Conservation (phyloP, 2,329 filamentous ascomycete genomes). For the Anthostomella pinea region DNA sequence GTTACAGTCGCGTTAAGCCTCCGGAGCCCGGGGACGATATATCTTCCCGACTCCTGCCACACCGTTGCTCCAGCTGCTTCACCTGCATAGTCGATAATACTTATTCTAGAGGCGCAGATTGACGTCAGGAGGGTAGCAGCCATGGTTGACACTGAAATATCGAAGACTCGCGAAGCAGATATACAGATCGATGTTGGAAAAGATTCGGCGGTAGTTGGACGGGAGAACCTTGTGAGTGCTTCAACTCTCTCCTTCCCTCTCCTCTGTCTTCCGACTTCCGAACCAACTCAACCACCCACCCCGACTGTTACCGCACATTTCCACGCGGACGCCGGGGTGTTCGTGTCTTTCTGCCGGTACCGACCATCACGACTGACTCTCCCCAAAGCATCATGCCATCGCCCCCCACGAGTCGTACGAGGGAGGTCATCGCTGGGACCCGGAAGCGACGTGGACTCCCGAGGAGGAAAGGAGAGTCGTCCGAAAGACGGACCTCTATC, state of each 20-base stretch:
- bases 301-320: too few species aligned
- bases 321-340: too few species aligned
- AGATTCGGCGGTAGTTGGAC: conserved; percentile 1
- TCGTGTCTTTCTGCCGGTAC: too few species aligned
- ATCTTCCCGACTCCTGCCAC: too few species aligned
- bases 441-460: conserved; percentile 52
- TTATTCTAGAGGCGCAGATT: too few species aligned
- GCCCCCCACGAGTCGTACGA: conserved; percentile 43
- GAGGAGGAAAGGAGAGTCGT: conserved; percentile 55
- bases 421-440: conserved; percentile 57
- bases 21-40: too few species aligned
- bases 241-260: neutral
- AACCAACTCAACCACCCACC: too few species aligned
- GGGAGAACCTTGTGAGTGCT: conserved; percentile 6
- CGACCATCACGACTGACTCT: neutral
- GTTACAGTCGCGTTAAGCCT: too few species aligned
- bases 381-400: conserved; percentile 4
- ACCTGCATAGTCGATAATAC: too few species aligned
- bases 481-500: conserved; percentile 42
- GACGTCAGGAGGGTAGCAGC: neutral
- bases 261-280: neutral
- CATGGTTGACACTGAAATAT: conserved; percentile 1
- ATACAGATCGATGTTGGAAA: neutral
- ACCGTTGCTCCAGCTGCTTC: too few species aligned
- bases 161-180: neutral